A percentile compares a stretch with the other conserved stretches of the same genome.
Evolutionary conservation across 1,284 basidiomycete genomes (phyloP).

Genomic region (Ceratobasidium sp.): DNA sequence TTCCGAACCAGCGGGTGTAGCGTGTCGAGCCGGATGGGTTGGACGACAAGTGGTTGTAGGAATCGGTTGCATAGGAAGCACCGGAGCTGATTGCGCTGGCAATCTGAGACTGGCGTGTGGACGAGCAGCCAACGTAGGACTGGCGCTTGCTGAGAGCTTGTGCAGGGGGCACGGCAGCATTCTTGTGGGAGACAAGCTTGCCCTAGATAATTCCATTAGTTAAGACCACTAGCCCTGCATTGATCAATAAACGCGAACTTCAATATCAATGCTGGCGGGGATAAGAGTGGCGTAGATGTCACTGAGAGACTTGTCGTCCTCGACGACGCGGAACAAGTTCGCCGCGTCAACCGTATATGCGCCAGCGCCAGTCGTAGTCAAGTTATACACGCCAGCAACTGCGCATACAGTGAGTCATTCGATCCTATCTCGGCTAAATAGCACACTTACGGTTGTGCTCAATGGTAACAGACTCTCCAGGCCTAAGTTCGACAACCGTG

Average conservation of each 20-base stretch:
- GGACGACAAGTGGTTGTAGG: conserved; percentile 34
- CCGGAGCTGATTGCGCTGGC: conserved; percentile 31
- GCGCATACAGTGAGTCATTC: background rate
- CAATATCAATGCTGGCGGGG: conserved; percentile 55
- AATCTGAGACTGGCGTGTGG: conserved; percentile 15
- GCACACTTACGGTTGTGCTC: conserved; percentile 59
- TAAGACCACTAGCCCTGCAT: too few relatives aligned
- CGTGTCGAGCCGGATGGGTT: conserved; percentile 42
- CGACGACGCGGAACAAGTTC: conserved; percentile 63
- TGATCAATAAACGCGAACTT: background rate
- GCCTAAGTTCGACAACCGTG: conserved; percentile 61
- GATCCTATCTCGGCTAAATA: background rate
- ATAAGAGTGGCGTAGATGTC: conserved; percentile 58
- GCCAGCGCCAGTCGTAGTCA: conserved; percentile 62
- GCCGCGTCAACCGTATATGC: conserved; percentile 62
- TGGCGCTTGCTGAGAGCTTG: conserved; percentile 27
- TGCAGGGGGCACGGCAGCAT: conserved; percentile 20
- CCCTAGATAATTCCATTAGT: background rate
- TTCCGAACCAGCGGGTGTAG: conserved; percentile 47
- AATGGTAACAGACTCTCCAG: conserved; percentile 62
- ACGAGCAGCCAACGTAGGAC: conserved; percentile 24
- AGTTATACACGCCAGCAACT: conserved; percentile 68
- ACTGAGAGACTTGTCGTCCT: conserved; percentile 57
- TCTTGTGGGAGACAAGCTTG: conserved; percentile 36
- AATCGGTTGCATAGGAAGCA: conserved; percentile 28